Base-by-base conservation (phyloP, 768 basidiomycete genomes). In the Daedaleopsis sinensis region DNA sequence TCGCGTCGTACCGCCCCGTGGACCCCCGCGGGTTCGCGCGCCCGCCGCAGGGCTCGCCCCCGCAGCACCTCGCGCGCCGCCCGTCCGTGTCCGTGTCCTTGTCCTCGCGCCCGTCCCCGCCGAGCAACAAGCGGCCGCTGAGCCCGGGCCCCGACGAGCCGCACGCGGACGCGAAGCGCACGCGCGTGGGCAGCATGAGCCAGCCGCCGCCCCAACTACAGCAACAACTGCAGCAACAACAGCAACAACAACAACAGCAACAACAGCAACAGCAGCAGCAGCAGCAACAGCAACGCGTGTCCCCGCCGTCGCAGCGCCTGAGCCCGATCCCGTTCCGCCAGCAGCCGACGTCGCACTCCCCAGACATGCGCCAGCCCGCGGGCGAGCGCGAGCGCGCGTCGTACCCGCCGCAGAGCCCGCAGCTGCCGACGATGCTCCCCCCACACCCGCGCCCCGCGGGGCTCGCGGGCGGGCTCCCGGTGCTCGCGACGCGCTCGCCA, bases 311-410 rank as follows among this genome's bases (percentile, higher is more conserved):
- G 82, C 83, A 23, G 48, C 78, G 88, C 4, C 87, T 84, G 0
- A 90, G 89, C 19, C 89, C 90, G 2, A 84, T 84, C 49, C 89
- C 90, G 16, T 88, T 91, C 82, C 83, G 86, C 66, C 85, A 83
- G 3, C 90, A 90, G 68, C 85, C 87, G 10, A 74, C 83, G 6
- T 84, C 88, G 13, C 87, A 82, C 68, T 90, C 90, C 21, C 88
- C 88, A 19, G 89, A 91, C 70, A 78, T 81, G 13, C 84, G 87
- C 35, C 84, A 83, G 55, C 55, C 54, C 38, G 27, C 62, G 10
- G 84, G 84, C 42, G 54, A 49, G 43, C n/a, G n/a, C n/a, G 57
- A 66, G 21, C 60, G 67, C 5, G 27, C 27, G 27, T 70, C 68
- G 47, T 39, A 76, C 83, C 61, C 79, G 68, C 51, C 76, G 27